Evolutionary conservation across 192 early-diverging fungal species (phyloP), one percentile per base, ranked within the genome.

Genomic region (Kickxella alabastrina): DNA sequence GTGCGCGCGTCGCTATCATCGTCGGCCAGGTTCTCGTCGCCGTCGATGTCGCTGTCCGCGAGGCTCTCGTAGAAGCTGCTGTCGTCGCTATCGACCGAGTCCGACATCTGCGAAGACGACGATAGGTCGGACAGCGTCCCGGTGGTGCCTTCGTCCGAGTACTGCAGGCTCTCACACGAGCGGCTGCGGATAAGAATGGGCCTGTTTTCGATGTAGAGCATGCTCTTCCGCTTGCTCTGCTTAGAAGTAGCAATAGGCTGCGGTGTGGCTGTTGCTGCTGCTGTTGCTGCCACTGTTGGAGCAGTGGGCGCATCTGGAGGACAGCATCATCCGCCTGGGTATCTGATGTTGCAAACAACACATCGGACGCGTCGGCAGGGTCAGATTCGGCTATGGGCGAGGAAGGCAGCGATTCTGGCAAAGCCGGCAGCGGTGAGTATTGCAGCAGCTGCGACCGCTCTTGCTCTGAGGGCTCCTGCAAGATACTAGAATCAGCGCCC

Each of bases 51-150:
- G 51, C 62, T 62, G 49, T 73, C 70, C 21, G 52, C 43, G 1
- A 73, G 52, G 52, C 70, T 62, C 41, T 62, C 42, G 63, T 61
- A 65, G 51, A 73, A 73, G 48, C 70, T 73, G 43, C 50, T 59
- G 27, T 54, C 52, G 17, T 61, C 57, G 58, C 69, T 65, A 3
- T 73, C 57, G 12, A 62, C 28, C 29, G 57, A 59, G 40, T 65
- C 62, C 14, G 70, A 73, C 26, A 62, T 36, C 26, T 54, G 36
- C 25, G 64, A 68, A 0, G 43, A 46, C 18, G 62, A 51, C 18
- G 63, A 66, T 14, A 58, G 43, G 10, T 57, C 55, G 10, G 62
- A 65, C 17, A 66, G 51, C 22, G 62, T 57, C 2, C 55, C 62
- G 6, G 28, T 50, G 39, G 49, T 58, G 21, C 42, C 44, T 1